Percentiles rank a stretch among this genome's conserved stretches.
phyloP scores from a whole-genome alignment of 108 stramenopile genomes.

The Skeletonema marinoi region DNA sequence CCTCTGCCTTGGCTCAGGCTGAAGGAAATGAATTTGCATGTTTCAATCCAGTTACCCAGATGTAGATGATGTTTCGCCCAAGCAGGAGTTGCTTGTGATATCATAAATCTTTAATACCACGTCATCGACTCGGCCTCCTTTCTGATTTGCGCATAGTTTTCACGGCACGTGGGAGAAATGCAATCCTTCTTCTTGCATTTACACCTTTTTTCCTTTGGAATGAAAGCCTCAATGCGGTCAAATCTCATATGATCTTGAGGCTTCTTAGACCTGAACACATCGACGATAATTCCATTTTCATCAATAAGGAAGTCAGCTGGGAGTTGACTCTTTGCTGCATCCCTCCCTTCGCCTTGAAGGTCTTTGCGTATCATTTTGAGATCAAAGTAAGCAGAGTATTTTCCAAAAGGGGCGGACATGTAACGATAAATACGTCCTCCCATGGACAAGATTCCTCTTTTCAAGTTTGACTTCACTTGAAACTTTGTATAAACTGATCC shows the following conservation, averaged over 20 bases:
- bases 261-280: constrained; percentile 4
- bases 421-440: no score
- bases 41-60: not conserved
- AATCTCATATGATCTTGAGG: constrained; percentile 1
- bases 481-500: not conserved
- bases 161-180: not conserved
- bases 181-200: no score
- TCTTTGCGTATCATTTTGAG: not conserved
- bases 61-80: not conserved
- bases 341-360: not conserved
- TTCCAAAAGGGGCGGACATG: not conserved
- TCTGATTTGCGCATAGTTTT: not conserved
- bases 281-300: constrained; percentile 14
- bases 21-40: not conserved
- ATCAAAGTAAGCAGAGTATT: not conserved
- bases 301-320: constrained; percentile 13
- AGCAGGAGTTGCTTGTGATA: not conserved
- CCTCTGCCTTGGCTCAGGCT: no score
- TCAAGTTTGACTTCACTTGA: not conserved
- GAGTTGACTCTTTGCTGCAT: not conserved
- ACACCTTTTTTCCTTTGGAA: no score
- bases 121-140: not conserved
- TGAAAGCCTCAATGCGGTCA: not conserved
- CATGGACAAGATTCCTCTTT: no score
- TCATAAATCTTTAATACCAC: not conserved